These are phyloP conservation scores for Iris macrosiphon DNA, from an alignment of 106 monocot species.

Conservation along the genomic window DNA sequence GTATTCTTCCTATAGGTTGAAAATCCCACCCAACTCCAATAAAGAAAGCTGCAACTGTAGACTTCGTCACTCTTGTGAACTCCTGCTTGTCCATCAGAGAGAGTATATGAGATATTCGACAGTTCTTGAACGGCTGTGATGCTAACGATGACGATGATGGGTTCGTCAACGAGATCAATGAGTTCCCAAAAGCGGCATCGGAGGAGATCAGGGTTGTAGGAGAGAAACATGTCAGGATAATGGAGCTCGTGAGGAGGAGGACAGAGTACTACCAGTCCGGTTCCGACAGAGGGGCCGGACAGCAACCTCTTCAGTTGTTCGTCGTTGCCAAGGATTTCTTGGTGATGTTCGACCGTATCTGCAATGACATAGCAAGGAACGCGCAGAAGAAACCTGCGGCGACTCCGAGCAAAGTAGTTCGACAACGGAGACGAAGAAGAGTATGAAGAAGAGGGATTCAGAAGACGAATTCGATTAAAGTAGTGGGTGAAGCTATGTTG, in stretches of 20 bases:
- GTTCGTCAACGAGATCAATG: conserved; percentile 47
- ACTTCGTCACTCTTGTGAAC: conserved; percentile 26
- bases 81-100: conserved; percentile 11
- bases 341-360: conserved; percentile 54
- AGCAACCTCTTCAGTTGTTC: conserved; percentile 47
- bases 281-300: conserved; percentile 20
- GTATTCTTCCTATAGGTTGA: no score
- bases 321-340: conserved; percentile 53
- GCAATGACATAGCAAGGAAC: conserved; percentile 38
- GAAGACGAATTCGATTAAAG: no score
- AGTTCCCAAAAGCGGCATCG: conserved; percentile 35
- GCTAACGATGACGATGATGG: conserved; percentile 27
- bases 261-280: conserved; percentile 66
- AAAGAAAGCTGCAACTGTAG: conserved; percentile 54
- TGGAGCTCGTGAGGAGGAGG: conserved; percentile 57
- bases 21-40: no score
- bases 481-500: no score
- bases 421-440: conserved; percentile 17
- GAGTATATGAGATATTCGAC: conserved; percentile 29
- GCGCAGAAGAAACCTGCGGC: conserved; percentile 37
- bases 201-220: conserved; percentile 25
- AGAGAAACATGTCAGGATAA: conserved; percentile 29
- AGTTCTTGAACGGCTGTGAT: conserved; percentile 17
- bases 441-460: no score
- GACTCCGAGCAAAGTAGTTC: not conserved